A percentile compares a stretch with the other conserved stretches of the same genome.
These are phyloP conservation scores for Phlyctochytrium bullatum DNA, from an alignment of 192 early-diverging fungal species.

Conservation along the genomic window DNA sequence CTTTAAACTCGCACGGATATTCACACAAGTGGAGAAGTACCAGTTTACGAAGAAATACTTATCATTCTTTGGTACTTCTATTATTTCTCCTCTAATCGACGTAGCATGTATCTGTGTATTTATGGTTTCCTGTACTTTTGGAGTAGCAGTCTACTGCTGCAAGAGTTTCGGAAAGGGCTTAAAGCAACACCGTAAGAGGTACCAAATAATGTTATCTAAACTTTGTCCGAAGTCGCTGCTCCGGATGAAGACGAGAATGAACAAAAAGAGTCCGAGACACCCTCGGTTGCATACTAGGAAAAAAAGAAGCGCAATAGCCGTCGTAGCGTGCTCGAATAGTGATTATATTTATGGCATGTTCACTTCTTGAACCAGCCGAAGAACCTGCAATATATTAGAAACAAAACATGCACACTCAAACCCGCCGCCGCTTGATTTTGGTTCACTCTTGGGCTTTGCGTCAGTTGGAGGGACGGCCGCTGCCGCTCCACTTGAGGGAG, in stretches of 20 bases:
- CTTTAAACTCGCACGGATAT: constrained; percentile 67
- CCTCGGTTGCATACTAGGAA: not conserved
- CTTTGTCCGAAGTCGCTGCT: not conserved
- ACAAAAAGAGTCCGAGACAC: not conserved
- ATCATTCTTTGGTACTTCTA: constrained; percentile 45
- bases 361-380: not conserved
- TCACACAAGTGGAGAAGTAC: constrained; percentile 28
- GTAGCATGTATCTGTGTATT: constrained; percentile 42
- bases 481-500: not conserved
- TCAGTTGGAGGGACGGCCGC: not conserved
- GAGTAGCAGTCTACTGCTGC: constrained; percentile 55
- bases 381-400: not conserved
- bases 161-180: constrained; percentile 71
- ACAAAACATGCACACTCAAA: no score
- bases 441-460: not conserved
- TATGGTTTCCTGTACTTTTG: constrained; percentile 49
- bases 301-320: no score
- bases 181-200: constrained; percentile 50
- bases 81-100: constrained; percentile 4
- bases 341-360: no score
- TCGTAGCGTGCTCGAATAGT: no score
- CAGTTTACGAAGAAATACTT: constrained; percentile 43
- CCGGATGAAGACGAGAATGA: not conserved
- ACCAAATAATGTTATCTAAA: not conserved
- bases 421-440: not conserved